phyloP scores from a whole-genome alignment of 805 yeast species.

The Zygosaccharomyces bailii region DNA sequence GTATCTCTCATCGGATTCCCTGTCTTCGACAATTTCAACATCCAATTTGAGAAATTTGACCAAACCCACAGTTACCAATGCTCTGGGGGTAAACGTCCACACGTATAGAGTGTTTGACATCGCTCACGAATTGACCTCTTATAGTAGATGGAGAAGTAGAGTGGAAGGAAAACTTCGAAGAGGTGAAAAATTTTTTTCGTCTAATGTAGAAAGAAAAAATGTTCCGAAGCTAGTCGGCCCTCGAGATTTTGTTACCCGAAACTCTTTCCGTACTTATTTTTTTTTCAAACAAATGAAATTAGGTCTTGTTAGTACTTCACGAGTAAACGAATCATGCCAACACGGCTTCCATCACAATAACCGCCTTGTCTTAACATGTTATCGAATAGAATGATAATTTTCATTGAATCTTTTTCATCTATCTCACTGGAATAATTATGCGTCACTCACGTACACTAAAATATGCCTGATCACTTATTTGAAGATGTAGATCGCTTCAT shows the following conservation, averaged over 20 bases:
- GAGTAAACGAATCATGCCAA: too few relatives aligned
- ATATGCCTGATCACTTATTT: too few relatives aligned
- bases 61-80: conserved; percentile 41
- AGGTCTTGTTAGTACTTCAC: conserved; percentile 1
- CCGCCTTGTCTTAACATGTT: too few relatives aligned
- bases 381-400: too few relatives aligned
- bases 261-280: background rate
- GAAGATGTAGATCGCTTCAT: too few relatives aligned
- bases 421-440: too few relatives aligned
- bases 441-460: too few relatives aligned
- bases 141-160: background rate
- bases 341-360: too few relatives aligned
- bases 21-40: conserved; percentile 46
- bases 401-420: too few relatives aligned
- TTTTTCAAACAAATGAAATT: background rate
- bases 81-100: conserved; percentile 28
- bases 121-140: background rate
- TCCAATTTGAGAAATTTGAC: conserved; percentile 60
- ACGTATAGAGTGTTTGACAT: conserved; percentile 47
- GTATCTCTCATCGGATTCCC: conserved; percentile 31
- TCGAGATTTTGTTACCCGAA: background rate
- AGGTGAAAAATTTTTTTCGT: background rate
- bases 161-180: background rate
- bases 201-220: background rate
- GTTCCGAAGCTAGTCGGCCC: background rate